Percentiles rank a stretch among this genome's conserved stretches.
Evolutionary conservation across 305 asterid genomes (phyloP).

Genomic region (Euphrasia arctica): DNA sequence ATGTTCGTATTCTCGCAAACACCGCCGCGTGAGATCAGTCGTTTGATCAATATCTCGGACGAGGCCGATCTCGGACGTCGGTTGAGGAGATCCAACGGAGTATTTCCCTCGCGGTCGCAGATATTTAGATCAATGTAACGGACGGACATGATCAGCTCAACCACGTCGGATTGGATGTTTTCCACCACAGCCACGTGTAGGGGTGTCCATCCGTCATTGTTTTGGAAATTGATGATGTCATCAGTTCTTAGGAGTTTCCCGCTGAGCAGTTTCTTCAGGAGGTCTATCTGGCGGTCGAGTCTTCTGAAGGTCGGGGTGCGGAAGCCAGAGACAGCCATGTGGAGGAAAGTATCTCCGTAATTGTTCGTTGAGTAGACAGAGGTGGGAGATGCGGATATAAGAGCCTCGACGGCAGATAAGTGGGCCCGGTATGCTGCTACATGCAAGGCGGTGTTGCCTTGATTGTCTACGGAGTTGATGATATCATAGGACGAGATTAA

Average conservation of each 20-base stretch:
- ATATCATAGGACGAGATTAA: slow-evolving; percentile 46
- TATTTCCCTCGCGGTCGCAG: slow-evolving; percentile 59
- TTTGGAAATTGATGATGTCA: slow-evolving; percentile 48
- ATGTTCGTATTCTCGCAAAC: slow-evolving; percentile 32
- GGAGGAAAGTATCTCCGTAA: slow-evolving; percentile 72
- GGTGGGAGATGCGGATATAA: slow-evolving; percentile 45
- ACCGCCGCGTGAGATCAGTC: slow-evolving; percentile 74
- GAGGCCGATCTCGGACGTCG: slow-evolving; percentile 55
- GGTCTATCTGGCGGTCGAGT: slow-evolving; percentile 62
- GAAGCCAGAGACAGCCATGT: slow-evolving; percentile 78
- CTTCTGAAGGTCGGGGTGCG: slow-evolving; percentile 61
- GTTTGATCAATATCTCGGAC: slow-evolving; percentile 61
- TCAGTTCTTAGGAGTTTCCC: slow-evolving; percentile 36
- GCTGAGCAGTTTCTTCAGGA: slow-evolving; percentile 43
- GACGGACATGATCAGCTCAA: slow-evolving; percentile 69
- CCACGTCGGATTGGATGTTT: slow-evolving; percentile 56
- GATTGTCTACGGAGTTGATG: slow-evolving; percentile 43
- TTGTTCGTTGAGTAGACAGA: slow-evolving; percentile 37
- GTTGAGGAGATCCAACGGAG: slow-evolving; percentile 71
- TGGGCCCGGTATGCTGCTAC: slow-evolving; percentile 81
- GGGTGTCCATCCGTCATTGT: slow-evolving; percentile 69
- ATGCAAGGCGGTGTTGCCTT: slow-evolving; percentile 70
- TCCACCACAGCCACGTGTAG: slow-evolving; percentile 72
- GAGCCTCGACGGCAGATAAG: slow-evolving; percentile 42
- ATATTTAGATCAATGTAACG: slow-evolving; percentile 47